Evolutionary conservation across 352 stramenopile species (phyloP).

Genomic region (Phytophthora tentaculata): DNA sequence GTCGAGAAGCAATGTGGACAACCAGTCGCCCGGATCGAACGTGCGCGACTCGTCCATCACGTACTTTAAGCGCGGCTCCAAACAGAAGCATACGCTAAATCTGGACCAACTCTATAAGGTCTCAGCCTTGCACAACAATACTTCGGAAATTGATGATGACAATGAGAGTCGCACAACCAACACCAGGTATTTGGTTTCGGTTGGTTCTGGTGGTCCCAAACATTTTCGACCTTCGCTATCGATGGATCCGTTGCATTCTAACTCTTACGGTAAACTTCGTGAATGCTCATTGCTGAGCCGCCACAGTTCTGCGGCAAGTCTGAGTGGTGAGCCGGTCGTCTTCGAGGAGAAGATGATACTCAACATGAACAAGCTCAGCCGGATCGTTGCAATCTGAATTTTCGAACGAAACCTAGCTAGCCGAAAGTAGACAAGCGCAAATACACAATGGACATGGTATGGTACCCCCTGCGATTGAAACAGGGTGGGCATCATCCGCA

Average conservation of each 20-base stretch:
- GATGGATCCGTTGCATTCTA: constrained; percentile 21
- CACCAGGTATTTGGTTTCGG: constrained; percentile 1
- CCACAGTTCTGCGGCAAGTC: constrained; percentile 29
- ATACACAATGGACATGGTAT: background rate
- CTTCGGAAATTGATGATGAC: constrained; percentile 5
- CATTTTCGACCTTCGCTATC: constrained; percentile 22
- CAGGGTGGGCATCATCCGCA: background rate
- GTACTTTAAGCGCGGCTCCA: constrained; percentile 44
- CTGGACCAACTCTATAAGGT: constrained; percentile 42
- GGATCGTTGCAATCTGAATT: constrained; percentile 14
- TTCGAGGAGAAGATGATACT: constrained; percentile 32
- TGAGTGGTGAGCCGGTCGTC: constrained; percentile 9
- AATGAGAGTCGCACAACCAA: constrained; percentile 6
- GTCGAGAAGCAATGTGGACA: constrained; percentile 12
- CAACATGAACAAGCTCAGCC: constrained; percentile 26
- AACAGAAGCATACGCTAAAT: constrained; percentile 36
- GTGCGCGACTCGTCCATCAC: constrained; percentile 27
- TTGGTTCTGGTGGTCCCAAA: constrained; percentile 18
- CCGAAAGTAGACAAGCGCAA: constrained; percentile 13
- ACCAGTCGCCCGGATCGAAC: constrained; percentile 3
- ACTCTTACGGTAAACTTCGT: constrained; percentile 18
- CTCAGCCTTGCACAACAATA: constrained; percentile 7
- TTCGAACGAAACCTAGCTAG: background rate
- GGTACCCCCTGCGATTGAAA: constrained; percentile 9
- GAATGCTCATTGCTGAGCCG: constrained; percentile 23